Evolutionary conservation across 2,329 filamentous ascomycete species (phyloP).

Genomic region (Fusarium anguioides): DNA sequence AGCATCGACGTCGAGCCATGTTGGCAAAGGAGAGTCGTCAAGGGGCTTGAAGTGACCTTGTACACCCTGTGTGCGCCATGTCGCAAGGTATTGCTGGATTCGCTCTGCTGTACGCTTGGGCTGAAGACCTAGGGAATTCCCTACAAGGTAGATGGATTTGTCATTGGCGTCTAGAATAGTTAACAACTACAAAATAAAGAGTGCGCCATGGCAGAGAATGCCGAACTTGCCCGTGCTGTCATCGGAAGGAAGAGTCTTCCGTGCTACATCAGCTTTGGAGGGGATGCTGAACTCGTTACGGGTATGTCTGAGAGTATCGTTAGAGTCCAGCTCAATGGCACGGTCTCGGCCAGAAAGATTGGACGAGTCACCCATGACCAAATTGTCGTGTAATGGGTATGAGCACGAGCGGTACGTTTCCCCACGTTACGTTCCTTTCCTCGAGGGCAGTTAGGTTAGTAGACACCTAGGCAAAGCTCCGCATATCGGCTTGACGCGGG

Average conservation of each 20-base stretch:
- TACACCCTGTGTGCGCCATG: conserved; percentile 84
- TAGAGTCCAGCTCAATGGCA: conserved; percentile 58
- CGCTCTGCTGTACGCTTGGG: conserved; percentile 68
- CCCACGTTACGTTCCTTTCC: conserved; percentile 2
- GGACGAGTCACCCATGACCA: conserved; percentile 32
- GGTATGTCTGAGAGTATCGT: conserved; percentile 65
- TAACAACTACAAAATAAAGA: not conserved
- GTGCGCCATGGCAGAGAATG: not conserved
- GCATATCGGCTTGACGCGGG: conserved; percentile 33
- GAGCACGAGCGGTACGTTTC: conserved; percentile 1
- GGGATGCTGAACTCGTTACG: conserved; percentile 79
- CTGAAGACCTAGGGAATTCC: conserved; percentile 86
- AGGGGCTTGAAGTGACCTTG: conserved; percentile 81
- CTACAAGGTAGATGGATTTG: conserved; percentile 77
- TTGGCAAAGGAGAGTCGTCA: conserved; percentile 71
- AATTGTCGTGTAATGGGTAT: conserved; percentile 11
- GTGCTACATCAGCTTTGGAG: conserved; percentile 51
- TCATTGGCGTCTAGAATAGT: conserved; percentile 20
- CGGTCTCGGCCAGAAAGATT: conserved; percentile 22
- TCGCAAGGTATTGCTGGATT: conserved; percentile 76
- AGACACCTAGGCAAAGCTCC: conserved; percentile 27
- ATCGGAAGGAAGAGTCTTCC: conserved; percentile 41
- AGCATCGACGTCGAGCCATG: conserved; percentile 80
- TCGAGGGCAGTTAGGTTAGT: not conserved
- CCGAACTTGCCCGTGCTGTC: conserved; percentile 13